phyloP scores from a whole-genome alignment of 768 basidiomycete species.

The Tylopilus sp. region DNA sequence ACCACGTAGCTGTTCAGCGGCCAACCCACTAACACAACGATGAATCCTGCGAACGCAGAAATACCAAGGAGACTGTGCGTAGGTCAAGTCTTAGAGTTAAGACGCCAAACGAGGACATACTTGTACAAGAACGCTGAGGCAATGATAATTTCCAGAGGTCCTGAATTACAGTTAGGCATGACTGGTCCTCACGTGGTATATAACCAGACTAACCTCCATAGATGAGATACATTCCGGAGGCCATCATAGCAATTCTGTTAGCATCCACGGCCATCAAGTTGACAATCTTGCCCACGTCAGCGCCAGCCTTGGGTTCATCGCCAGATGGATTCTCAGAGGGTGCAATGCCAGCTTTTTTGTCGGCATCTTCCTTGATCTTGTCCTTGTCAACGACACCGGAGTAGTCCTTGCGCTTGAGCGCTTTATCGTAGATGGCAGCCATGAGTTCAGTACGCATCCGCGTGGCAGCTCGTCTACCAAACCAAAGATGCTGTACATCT shows the following conservation, averaged over 20 bases:
- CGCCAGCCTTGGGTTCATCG: slow-evolving; percentile 65
- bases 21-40: slow-evolving; percentile 37
- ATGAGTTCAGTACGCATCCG: slow-evolving; percentile 77
- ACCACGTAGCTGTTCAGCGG: slow-evolving; percentile 41
- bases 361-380: slow-evolving; percentile 25
- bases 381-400: slow-evolving; percentile 68
- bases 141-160: slow-evolving; percentile 75
- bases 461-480: slow-evolving; percentile 69
- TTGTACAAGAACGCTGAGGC: slow-evolving; percentile 74
- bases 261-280: slow-evolving; percentile 85
- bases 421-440: slow-evolving; percentile 86
- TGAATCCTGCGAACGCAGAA: slow-evolving; percentile 44
- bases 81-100: slow-evolving; percentile 39
- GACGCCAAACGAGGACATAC: slow-evolving; percentile 32
- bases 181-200: neutral
- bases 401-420: slow-evolving; percentile 78
- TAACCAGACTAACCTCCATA: slow-evolving; percentile 50
- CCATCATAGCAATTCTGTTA: slow-evolving; percentile 53
- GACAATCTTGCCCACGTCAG: slow-evolving; percentile 87
- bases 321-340: slow-evolving; percentile 26
- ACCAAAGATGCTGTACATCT: slow-evolving; percentile 78
- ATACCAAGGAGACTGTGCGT: slow-evolving; percentile 47
- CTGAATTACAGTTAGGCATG: slow-evolving; percentile 26
- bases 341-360: slow-evolving; percentile 16
- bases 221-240: slow-evolving; percentile 58